phyloP scores from a whole-genome alignment of 202 grass and related monocot species.

The Tripidium arundinaceum region DNA sequence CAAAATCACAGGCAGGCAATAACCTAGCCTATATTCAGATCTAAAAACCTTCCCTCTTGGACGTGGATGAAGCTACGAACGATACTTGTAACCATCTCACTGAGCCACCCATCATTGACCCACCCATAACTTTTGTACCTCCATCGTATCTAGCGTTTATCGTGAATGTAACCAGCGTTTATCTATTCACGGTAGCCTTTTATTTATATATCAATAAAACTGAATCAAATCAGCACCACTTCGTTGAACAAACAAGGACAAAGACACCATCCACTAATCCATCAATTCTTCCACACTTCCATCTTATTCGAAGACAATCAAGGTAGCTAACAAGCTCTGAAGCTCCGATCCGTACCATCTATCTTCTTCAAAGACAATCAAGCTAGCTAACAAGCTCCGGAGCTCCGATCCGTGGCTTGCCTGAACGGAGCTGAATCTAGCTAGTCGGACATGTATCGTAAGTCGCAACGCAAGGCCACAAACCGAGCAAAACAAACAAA shows the following conservation, averaged over 20 bases:
- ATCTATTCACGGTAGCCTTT: neutral
- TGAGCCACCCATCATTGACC: neutral
- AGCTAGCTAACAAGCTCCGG: neutral
- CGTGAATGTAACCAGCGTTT: neutral
- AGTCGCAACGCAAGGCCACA: neutral
- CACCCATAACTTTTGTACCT: neutral
- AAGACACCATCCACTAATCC: neutral
- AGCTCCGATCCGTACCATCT: too few species aligned
- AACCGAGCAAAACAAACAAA: neutral
- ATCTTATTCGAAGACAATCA: neutral
- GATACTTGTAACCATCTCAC: neutral
- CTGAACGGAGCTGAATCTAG: neutral
- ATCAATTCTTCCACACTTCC: neutral
- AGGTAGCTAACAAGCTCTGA: neutral
- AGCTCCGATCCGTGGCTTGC: neutral
- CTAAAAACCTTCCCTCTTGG: neutral
- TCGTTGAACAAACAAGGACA: neutral
- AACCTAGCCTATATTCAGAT: neutral
- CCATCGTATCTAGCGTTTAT: neutral
- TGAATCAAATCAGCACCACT: neutral
- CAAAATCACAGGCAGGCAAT: neutral
- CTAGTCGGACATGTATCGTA: neutral
- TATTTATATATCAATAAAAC: neutral
- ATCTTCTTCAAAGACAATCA: neutral
- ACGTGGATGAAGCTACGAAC: neutral